A percentile compares a stretch with the other conserved stretches of the same genome.
These are phyloP conservation scores for Sambucus nigra DNA, from an alignment of 129 eudicot genomes.

Conservation along the genomic window DNA sequence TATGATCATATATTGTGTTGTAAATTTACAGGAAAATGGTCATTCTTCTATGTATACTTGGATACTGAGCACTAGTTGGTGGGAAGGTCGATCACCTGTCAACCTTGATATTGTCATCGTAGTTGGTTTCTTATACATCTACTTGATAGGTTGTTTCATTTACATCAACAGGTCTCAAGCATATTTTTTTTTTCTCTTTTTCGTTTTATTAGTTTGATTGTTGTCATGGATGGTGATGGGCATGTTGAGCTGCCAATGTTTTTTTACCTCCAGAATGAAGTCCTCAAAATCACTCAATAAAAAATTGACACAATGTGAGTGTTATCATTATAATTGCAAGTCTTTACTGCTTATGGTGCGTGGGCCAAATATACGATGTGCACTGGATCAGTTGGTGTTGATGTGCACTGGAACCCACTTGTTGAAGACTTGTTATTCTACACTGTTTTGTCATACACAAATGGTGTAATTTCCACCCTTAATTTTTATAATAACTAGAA, in stretches of 20 bases:
- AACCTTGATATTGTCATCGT: conserved; percentile 78
- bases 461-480: too few relatives aligned
- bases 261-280: conserved; percentile 44
- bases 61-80: conserved; percentile 99
- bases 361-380: conserved; percentile 81
- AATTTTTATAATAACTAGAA: too few relatives aligned
- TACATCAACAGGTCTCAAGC: conserved; percentile 75
- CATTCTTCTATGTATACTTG: conserved; percentile 79
- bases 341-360: conserved; percentile 77
- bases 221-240: background rate
- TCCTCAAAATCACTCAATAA: conserved; percentile 35
- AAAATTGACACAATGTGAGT: conserved; percentile 35
- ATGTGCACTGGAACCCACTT: too few relatives aligned
- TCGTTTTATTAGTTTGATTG: background rate
- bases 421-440: too few relatives aligned
- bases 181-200: background rate
- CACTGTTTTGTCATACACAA: too few relatives aligned
- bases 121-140: conserved; percentile 52
- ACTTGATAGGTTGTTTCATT: conserved; percentile 62
- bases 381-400: too few relatives aligned
- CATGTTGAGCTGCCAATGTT: background rate
- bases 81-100: conserved; percentile 72
- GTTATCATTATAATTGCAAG: conserved; percentile 50
- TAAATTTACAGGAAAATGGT: conserved; percentile 64
- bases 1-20: background rate